Conservation (phyloP, 345 rosid genomes). For the Pistacia atlantica region DNA sequence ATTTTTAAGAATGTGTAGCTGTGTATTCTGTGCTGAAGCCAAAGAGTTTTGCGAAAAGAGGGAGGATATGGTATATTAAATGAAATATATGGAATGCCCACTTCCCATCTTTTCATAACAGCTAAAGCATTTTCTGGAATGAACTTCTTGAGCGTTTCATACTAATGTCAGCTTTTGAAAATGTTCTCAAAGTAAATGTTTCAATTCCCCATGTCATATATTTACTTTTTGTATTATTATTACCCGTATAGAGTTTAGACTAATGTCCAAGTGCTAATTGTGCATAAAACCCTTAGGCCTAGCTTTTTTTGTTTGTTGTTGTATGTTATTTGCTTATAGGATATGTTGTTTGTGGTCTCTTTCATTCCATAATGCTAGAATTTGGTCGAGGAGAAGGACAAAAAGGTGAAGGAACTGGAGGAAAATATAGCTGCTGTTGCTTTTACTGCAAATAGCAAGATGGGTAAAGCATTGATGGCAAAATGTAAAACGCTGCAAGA, state of each 20-base stretch:
- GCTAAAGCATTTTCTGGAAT: background rate
- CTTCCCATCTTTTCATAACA: too few relatives aligned
- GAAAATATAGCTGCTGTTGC: slow-evolving; percentile 83
- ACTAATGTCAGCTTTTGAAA: background rate
- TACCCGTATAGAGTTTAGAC: background rate
- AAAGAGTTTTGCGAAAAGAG: too few relatives aligned
- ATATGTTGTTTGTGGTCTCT: slow-evolving; percentile 9
- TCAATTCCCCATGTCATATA: background rate
- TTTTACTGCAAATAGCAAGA: slow-evolving; percentile 89
- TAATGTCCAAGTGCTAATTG: background rate
- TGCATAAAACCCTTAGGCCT: background rate
- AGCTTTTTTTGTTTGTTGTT: background rate
- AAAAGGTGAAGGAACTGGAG: slow-evolving; percentile 92
- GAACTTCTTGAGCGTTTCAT: background rate
- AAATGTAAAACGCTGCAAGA: slow-evolving; percentile 92
- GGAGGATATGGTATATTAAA: too few relatives aligned
- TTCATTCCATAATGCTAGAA: slow-evolving; percentile 43
- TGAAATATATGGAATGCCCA: too few relatives aligned
- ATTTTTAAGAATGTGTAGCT: background rate
- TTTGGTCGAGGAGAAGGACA: slow-evolving; percentile 95
- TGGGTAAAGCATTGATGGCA: slow-evolving; percentile 95
- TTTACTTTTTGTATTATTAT: background rate
- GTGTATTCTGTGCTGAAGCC: background rate
- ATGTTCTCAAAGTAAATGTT: too few relatives aligned
- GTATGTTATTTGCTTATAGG: background rate